phyloP scores from a whole-genome alignment of 352 stramenopile species.

The Phytophthora pinifolia region DNA sequence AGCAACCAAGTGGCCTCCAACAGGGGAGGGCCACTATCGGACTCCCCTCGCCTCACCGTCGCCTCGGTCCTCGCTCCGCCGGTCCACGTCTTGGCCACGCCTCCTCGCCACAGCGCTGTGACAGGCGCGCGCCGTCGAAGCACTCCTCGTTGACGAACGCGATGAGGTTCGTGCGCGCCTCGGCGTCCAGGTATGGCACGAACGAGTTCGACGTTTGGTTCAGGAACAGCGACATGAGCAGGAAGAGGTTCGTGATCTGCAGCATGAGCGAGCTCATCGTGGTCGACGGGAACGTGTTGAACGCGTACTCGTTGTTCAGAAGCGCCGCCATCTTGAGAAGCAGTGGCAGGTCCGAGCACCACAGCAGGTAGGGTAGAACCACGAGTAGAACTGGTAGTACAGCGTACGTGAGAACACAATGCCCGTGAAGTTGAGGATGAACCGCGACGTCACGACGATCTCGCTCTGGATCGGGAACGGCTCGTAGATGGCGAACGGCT shows the following conservation, averaged over 20 bases:
- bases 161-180: conserved; percentile 65
- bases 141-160: conserved; percentile 74
- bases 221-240: conserved; percentile 80
- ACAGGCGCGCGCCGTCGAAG: conserved; percentile 74
- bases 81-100: too few species aligned
- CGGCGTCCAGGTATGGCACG: conserved; percentile 78
- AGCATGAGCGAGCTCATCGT: conserved; percentile 89
- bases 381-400: conserved; percentile 98
- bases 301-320: conserved; percentile 88
- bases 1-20: too few species aligned
- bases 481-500: conserved; percentile 74
- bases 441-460: conserved; percentile 86
- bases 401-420: conserved; percentile 96
- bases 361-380: conserved; percentile 97
- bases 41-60: too few species aligned
- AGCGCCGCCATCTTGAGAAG: conserved; percentile 85
- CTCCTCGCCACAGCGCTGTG: too few species aligned
- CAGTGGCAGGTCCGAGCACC: conserved; percentile 84
- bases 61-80: too few species aligned
- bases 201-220: conserved; percentile 65
- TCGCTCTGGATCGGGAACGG: conserved; percentile 82
- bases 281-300: conserved; percentile 97
- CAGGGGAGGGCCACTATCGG: too few species aligned
- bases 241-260: conserved; percentile 90
- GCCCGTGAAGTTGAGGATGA: conserved; percentile 96